phyloP scores from a whole-genome alignment of 345 rosid genomes.

The Eucalyptus erythrocorys region DNA sequence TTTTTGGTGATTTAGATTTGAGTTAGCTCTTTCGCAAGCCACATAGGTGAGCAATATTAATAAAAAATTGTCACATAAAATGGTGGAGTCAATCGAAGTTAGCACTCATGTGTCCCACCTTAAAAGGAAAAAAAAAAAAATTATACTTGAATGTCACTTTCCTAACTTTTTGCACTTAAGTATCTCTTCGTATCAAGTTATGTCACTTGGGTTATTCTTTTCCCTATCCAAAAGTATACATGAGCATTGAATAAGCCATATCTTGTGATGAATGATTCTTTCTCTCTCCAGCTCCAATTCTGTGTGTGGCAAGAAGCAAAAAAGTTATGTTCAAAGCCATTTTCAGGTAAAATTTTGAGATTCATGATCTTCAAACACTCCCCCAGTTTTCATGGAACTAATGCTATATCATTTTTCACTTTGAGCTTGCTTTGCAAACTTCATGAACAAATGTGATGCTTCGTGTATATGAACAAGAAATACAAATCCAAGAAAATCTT shows the following conservation, averaged over 20 bases:
- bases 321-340: neutral
- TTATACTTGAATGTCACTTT: too few species aligned
- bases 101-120: too few species aligned
- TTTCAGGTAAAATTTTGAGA: neutral
- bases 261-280: neutral
- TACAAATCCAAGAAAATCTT: neutral
- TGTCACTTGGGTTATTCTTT: too few species aligned
- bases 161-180: too few species aligned
- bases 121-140: too few species aligned
- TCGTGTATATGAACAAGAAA: too few species aligned
- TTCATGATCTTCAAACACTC: neutral
- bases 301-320: too few species aligned
- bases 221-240: neutral
- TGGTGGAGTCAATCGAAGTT: fast-evolving
- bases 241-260: neutral
- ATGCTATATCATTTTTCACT: neutral
- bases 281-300: neutral
- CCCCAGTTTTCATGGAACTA: neutral
- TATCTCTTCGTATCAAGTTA: fast-evolving
- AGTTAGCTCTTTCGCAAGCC: fast-evolving
- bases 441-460: neutral
- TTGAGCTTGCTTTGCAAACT: neutral
- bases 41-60: too few species aligned
- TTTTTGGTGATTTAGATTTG: too few species aligned
- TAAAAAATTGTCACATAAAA: too few species aligned